A percentile compares a stretch with the other conserved stretches of the same genome.
These are phyloP conservation scores for Andrographis paniculata DNA, from an alignment of 305 asterid species.

Conservation along the genomic window DNA sequence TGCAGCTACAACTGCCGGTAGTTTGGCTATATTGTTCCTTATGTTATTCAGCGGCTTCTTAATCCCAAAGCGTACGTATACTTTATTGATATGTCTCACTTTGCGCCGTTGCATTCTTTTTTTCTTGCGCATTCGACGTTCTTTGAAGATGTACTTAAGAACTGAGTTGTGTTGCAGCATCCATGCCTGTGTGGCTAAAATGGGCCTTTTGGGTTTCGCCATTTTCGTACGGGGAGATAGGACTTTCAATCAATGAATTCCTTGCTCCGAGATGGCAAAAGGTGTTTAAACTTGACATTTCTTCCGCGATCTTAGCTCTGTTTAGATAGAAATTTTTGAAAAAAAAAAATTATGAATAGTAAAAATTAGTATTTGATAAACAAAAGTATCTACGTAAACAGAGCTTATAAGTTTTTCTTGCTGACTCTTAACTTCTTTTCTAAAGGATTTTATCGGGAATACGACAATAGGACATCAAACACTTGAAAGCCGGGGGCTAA, in stretches of 20 bases:
- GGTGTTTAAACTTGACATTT: too few species aligned
- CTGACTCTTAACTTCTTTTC: too few species aligned
- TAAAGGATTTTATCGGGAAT: too few species aligned
- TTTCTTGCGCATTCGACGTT: too few species aligned
- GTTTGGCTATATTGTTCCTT: slow-evolving; percentile 37
- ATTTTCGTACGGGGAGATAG: slow-evolving; percentile 77
- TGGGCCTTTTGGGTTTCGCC: slow-evolving; percentile 93
- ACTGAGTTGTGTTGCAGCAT: slow-evolving; percentile 39
- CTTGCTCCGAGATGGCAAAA: slow-evolving; percentile 76
- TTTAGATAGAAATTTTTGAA: too few species aligned
- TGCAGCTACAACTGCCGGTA: slow-evolving; percentile 49
- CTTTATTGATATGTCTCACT: too few species aligned
- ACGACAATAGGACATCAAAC: slow-evolving; percentile 45
- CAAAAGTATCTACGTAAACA: too few species aligned
- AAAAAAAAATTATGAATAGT: too few species aligned
- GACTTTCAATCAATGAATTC: slow-evolving; percentile 68
- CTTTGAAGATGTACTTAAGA: slow-evolving; percentile 17
- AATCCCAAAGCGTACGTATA: slow-evolving; percentile 56
- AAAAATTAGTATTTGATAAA: too few species aligned
- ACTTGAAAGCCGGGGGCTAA: slow-evolving; percentile 51
- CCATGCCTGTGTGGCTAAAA: slow-evolving; percentile 81
- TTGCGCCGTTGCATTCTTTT: too few species aligned
- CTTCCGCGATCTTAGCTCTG: too few species aligned
- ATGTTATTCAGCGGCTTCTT: slow-evolving; percentile 63
- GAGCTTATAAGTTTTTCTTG: too few species aligned